Evolutionary conservation across 2,329 filamentous ascomycete genomes (phyloP).

Genomic region (Monilinia aucupariae): DNA sequence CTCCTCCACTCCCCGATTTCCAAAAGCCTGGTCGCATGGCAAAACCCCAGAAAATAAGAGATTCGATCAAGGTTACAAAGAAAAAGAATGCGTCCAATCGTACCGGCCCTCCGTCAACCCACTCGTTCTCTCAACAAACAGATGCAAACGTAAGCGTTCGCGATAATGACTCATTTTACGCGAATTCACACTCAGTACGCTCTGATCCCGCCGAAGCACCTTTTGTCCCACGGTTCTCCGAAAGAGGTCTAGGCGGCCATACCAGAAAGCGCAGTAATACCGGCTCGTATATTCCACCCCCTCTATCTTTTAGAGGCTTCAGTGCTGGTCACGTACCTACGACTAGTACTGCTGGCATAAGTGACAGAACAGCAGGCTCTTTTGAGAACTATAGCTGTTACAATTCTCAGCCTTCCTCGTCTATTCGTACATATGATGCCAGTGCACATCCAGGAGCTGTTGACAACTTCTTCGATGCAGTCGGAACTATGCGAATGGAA

Average conservation of each 20-base stretch:
- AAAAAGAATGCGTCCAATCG: constrained; percentile 44
- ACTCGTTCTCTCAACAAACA: constrained; percentile 26
- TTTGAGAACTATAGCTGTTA: constrained; percentile 49
- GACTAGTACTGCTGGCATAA: constrained; percentile 54
- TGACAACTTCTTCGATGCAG: constrained; percentile 69
- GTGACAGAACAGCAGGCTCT: constrained; percentile 50
- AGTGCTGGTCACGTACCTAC: constrained; percentile 40
- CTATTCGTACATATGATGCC: constrained; percentile 34
- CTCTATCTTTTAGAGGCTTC: constrained; percentile 73
- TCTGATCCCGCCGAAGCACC: constrained; percentile 58
- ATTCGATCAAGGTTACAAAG: constrained; percentile 87
- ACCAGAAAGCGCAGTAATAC: constrained; percentile 87
- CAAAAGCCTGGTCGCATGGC: constrained; percentile 36
- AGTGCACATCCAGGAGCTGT: constrained; percentile 31
- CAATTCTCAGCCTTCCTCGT: constrained; percentile 46
- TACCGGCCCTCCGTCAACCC: constrained; percentile 37
- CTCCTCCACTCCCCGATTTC: constrained; percentile 44
- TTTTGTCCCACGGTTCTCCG: constrained; percentile 63
- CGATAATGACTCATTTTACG: constrained; percentile 28
- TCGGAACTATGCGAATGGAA: constrained; percentile 93
- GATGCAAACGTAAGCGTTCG: constrained; percentile 20
- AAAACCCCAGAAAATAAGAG: constrained; percentile 57
- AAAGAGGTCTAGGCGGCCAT: constrained; percentile 51
- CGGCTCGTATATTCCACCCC: constrained; percentile 64
- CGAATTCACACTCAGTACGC: constrained; percentile 20